Percentiles rank a stretch among this genome's conserved stretches.
Conservation (phyloP, 2,329 filamentous ascomycete genomes). For the Aschersonia sp. region DNA sequence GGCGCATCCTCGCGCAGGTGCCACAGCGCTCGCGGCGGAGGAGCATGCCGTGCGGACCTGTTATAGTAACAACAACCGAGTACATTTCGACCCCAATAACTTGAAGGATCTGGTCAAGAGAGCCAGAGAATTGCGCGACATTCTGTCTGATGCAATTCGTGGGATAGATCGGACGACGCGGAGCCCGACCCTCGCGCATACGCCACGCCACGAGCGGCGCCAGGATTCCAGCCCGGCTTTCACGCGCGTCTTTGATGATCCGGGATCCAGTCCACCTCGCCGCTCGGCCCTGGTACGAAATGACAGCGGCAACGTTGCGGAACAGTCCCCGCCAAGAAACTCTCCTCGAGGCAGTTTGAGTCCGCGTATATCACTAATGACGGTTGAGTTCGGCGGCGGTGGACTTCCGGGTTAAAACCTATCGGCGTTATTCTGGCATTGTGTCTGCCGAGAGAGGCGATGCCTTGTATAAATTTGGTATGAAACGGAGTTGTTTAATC, state of each 20-base stretch:
- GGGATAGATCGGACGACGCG: slow-evolving; percentile 42
- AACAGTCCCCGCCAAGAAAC: slow-evolving; percentile 33
- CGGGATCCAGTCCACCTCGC: slow-evolving; percentile 38
- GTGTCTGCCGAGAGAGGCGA: no score
- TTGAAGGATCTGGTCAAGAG: slow-evolving; percentile 52
- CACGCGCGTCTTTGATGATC: slow-evolving; percentile 51
- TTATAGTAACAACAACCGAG: slow-evolving; percentile 18
- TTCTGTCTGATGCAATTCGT: slow-evolving; percentile 44
- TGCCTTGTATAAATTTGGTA: no score
- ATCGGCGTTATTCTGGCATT: no score
- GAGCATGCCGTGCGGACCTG: slow-evolving; percentile 19
- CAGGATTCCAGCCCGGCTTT: slow-evolving; percentile 52
- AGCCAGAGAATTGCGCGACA: slow-evolving; percentile 43
- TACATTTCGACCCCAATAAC: slow-evolving; percentile 56
- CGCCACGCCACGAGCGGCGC: slow-evolving; percentile 28
- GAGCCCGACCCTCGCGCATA: slow-evolving; percentile 42
- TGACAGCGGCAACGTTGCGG: slow-evolving; percentile 30
- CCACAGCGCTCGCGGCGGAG: slow-evolving; percentile 18
- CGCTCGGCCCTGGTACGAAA: slow-evolving; percentile 37
- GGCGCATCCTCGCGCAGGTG: slow-evolving; percentile 33
- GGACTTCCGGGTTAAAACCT: no score
- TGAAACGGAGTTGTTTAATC: no score
- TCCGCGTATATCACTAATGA: slow-evolving; percentile 46
- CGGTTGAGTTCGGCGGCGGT: slow-evolving; percentile 29
- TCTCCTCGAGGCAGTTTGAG: slow-evolving; percentile 19